Evolutionary conservation across 495 filamentous ascomycete species (phyloP), one percentile per base, ranked within the genome.

Genomic region (Lophium mytilinum): DNA sequence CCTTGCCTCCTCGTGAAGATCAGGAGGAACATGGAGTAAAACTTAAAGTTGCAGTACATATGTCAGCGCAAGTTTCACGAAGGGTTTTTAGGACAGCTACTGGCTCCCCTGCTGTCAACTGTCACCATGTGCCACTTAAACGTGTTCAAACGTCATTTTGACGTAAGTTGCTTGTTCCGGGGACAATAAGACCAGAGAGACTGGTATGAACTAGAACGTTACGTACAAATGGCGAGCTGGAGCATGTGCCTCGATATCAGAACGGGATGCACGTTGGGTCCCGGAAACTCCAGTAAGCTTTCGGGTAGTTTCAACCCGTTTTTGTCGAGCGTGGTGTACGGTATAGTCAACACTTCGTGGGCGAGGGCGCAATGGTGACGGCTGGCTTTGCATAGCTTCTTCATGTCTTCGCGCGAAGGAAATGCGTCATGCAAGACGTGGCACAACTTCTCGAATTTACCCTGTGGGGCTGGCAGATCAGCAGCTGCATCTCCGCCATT

Each of bases 241-340:
- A 58, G 49, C 55, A 58, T 58, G 18, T 58, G 49, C 35, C 56
- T 53, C 12, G 49, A 9, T 45, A 58, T 47, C 50, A 53, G 15
- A 37, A 53, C 49, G 35, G 48, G 50, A 34, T 58, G 49, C 21
- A 39, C n/a, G 37, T 34, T 35, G 14, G 56, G 19, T 53, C 15
- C 50, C 36, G 56, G 56, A 14, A 54, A 46, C 8, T 52, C 56
- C 15, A 53, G 50, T 11, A 59, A 48, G 56, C 9, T 48, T 37
- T 53, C 56, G n/a, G 49, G 49, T 14, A 21, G 34, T 45, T 15
- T 21, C 12, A 53, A 39, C 21, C 50, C 50, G 11, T 47, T 53
- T 24, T 59, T 50, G 36, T 47, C 56, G 40, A 59, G 50, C n/a
- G 41, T 37, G 33, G 50, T 40, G 34, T 59, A 59, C 46, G 39